phyloP scores from a whole-genome alignment of 129 eudicot genomes.

The Gnaphalium uliginosum region DNA sequence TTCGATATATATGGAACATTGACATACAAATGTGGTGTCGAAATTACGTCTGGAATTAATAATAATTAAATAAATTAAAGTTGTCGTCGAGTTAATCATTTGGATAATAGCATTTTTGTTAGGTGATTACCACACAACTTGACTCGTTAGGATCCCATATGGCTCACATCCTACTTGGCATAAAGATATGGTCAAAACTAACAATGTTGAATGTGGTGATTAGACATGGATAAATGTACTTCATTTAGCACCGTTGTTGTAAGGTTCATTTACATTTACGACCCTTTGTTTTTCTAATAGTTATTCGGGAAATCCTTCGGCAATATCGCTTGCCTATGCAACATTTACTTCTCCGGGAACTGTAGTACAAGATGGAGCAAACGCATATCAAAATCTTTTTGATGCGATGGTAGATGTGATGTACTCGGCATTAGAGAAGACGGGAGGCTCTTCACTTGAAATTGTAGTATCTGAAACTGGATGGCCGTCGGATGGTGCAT shows the following conservation, averaged over 20 bases:
- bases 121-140: neutral
- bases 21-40: too few relatives aligned
- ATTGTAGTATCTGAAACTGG: conserved; percentile 43
- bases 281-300: conserved; percentile 11
- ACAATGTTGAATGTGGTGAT: conserved; percentile 14
- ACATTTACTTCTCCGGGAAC: conserved; percentile 34
- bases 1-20: too few relatives aligned
- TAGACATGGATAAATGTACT: neutral
- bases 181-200: neutral
- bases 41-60: too few relatives aligned
- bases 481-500: conserved; percentile 44
- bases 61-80: too few relatives aligned
- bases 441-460: conserved; percentile 31
- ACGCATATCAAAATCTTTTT: conserved; percentile 46
- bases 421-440: conserved; percentile 36
- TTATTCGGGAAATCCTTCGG: conserved; percentile 34
- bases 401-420: conserved; percentile 38
- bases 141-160: neutral
- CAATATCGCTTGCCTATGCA: conserved; percentile 39
- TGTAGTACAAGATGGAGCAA: conserved; percentile 40
- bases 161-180: neutral
- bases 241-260: neutral
- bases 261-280: neutral
- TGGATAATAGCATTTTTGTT: too few relatives aligned
- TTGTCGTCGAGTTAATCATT: too few relatives aligned